These are phyloP conservation scores for Leishmania amazonensis DNA, from an alignment of 208 protist species.

Conservation along the genomic window DNA sequence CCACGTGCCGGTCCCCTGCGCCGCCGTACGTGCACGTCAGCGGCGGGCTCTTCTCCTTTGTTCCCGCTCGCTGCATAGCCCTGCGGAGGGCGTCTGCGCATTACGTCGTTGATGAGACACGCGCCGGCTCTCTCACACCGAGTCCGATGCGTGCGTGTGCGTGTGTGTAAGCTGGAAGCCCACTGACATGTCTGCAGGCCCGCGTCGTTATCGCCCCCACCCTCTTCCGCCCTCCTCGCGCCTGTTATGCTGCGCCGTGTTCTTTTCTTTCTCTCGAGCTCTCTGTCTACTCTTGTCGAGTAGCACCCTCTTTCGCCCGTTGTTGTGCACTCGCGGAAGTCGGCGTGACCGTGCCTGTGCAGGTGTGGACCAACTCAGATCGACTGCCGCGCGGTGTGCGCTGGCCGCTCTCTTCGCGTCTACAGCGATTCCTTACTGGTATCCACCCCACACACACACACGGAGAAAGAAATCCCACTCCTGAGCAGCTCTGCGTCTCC, in stretches of 20 bases:
- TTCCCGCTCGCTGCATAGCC: neutral
- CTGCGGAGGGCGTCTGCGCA: neutral
- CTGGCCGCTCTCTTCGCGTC: neutral
- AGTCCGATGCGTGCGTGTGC: neutral
- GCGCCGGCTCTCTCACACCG: neutral
- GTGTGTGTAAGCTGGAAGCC: neutral
- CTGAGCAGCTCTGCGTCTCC: neutral
- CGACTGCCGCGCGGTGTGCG: neutral
- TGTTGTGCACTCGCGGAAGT: neutral
- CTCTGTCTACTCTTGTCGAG: neutral
- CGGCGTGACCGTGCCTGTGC: constrained; percentile 11
- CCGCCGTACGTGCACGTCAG: neutral
- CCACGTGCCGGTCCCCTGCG: neutral
- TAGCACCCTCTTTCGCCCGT: neutral
- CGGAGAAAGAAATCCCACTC: neutral
- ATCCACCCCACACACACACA: neutral
- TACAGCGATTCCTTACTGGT: neutral
- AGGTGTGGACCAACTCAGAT: neutral
- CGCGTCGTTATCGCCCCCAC: neutral
- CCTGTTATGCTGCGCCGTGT: neutral
- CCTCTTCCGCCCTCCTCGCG: neutral
- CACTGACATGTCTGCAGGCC: neutral
- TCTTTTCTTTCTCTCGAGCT: neutral
- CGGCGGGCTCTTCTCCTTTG: neutral
- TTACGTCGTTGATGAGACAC: neutral